These are phyloP conservation scores for Craspedostauros australis DNA, from an alignment of 108 stramenopile genomes.

Conservation along the genomic window DNA sequence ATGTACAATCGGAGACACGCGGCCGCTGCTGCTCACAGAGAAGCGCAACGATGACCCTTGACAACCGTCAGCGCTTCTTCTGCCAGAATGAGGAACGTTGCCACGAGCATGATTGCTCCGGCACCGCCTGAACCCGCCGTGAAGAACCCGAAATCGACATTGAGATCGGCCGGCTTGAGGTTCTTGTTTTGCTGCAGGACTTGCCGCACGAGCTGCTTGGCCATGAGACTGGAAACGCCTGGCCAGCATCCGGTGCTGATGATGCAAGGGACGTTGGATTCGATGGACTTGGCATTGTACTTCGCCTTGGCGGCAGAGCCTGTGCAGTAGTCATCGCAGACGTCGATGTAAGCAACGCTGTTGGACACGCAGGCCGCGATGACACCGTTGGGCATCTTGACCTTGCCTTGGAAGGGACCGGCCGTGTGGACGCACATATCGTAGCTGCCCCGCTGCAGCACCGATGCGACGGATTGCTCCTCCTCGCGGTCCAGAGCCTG, in stretches of 20 bases:
- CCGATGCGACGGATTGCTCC: conserved; percentile 11
- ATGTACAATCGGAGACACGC: too few relatives aligned
- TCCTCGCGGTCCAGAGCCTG: conserved; percentile 23
- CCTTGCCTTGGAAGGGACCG: conserved; percentile 79
- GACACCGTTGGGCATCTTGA: conserved; percentile 32
- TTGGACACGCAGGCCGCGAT: conserved; percentile 38
- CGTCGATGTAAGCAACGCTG: conserved; percentile 69
- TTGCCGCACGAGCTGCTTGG: conserved; percentile 16
- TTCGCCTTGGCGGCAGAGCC: conserved; percentile 48
- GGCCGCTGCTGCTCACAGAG: too few relatives aligned
- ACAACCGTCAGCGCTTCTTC: conserved; percentile 53
- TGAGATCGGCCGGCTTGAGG: conserved; percentile 17
- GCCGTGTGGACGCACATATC: conserved; percentile 75
- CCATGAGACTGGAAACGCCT: conserved; percentile 45
- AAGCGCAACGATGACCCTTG: conserved; percentile 39
- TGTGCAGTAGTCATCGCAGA: conserved; percentile 80
- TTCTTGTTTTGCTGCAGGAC: conserved; percentile 13
- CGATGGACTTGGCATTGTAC: conserved; percentile 21
- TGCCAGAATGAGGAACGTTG: conserved; percentile 77
- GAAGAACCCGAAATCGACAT: conserved; percentile 65
- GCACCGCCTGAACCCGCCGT: conserved; percentile 84
- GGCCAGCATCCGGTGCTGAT: conserved; percentile 49
- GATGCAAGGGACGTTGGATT: conserved; percentile 33
- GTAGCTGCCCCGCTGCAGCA: background rate
- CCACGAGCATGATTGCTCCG: conserved; percentile 71